Evolutionary conservation across 768 basidiomycete species (phyloP).

Genomic region (Tylopilus plumbeoviolaceoides): DNA sequence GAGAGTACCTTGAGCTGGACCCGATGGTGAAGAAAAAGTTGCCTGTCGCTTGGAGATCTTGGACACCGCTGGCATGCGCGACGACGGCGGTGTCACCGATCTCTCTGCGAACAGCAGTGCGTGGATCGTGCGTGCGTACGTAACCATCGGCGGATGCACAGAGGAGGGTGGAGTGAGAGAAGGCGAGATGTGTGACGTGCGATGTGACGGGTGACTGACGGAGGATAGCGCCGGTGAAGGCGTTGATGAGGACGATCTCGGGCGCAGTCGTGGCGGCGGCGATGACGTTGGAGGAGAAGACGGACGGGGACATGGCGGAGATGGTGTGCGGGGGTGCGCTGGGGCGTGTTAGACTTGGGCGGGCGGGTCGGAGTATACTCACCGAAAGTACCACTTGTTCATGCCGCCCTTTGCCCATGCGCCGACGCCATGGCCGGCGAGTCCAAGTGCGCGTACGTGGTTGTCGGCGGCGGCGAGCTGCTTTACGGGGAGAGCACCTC

Average conservation of each 20-base stretch:
- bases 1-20: constrained; percentile 68
- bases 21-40: constrained; percentile 86
- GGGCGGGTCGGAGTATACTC: constrained; percentile 18
- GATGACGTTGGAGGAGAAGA: constrained; percentile 49
- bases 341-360: constrained; percentile 14
- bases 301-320: constrained; percentile 43
- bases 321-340: constrained; percentile 32
- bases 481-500: constrained; percentile 63
- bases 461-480: constrained; percentile 77
- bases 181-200: constrained; percentile 59
- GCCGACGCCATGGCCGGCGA: constrained; percentile 63
- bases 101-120: constrained; percentile 51
- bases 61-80: constrained; percentile 79
- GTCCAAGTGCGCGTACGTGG: constrained; percentile 63
- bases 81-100: constrained; percentile 54
- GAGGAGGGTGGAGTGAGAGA: constrained; percentile 59
- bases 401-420: constrained; percentile 82
- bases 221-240: constrained; percentile 63
- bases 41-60: constrained; percentile 75
- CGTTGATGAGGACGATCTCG: constrained; percentile 68
- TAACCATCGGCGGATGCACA: constrained; percentile 73
- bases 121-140: constrained; percentile 66
- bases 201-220: constrained; percentile 57
- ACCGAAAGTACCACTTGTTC: constrained; percentile 82
- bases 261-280: constrained; percentile 56